Percentiles rank a stretch among this genome's conserved stretches.
Evolutionary conservation across 768 basidiomycete species (phyloP).

Genomic region (Fomitopsis serialis): DNA sequence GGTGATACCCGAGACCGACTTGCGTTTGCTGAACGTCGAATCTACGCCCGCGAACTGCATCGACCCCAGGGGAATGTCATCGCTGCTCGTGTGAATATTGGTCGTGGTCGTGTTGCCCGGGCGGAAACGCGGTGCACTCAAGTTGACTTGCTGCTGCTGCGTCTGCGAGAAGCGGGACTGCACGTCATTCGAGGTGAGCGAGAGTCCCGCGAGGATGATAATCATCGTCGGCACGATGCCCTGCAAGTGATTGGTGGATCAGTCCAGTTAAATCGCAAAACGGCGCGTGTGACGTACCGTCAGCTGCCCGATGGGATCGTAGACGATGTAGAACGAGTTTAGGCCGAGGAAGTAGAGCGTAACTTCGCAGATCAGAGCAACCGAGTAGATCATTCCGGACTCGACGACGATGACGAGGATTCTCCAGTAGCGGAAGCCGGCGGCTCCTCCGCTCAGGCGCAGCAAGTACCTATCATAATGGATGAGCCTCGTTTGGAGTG

Average conservation of each 20-base stretch:
- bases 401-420: conserved; percentile 27
- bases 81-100: background rate
- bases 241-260: conserved; percentile 5
- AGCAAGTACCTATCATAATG: conserved; percentile 17
- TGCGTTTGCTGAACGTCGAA: background rate
- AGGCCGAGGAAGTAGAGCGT: conserved; percentile 28
- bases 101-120: background rate
- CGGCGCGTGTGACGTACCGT: conserved; percentile 12
- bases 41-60: conserved; percentile 12
- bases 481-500: background rate
- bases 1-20: background rate
- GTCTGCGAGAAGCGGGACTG: conserved; percentile 19
- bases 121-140: conserved; percentile 1
- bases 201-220: conserved; percentile 24
- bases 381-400: conserved; percentile 28
- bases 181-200: conserved; percentile 23
- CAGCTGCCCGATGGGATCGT: conserved; percentile 32
- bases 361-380: conserved; percentile 28
- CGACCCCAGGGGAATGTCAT: conserved; percentile 10
- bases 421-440: conserved; percentile 21
- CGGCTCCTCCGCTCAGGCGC: conserved; percentile 12
- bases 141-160: conserved; percentile 5
- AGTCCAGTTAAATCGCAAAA: background rate
- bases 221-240: conserved; percentile 28
- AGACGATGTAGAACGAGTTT: conserved; percentile 33